These are phyloP conservation scores for Telopea speciosissima DNA, from an alignment of 177 flowering plant species.

Conservation along the genomic window DNA sequence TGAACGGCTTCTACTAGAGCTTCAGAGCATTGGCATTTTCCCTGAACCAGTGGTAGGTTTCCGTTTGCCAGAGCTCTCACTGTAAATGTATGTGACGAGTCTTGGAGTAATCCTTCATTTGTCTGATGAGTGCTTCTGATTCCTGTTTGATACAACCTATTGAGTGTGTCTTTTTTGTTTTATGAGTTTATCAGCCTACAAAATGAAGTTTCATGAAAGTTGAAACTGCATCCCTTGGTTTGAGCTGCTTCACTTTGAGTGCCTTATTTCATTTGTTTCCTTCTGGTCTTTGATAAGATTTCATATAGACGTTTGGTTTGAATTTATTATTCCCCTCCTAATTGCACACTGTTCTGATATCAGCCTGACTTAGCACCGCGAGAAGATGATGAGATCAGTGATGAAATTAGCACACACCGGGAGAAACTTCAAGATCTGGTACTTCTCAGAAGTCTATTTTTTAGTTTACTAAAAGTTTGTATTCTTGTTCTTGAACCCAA, in stretches of 20 bases:
- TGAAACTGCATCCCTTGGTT: background rate
- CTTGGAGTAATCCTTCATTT: background rate
- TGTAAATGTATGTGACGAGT: constrained; percentile 2
- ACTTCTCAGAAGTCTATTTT: background rate
- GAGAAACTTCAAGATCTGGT: constrained; percentile 55
- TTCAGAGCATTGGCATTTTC: constrained; percentile 62
- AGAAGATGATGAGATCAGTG: constrained; percentile 51
- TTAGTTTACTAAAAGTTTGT: background rate
- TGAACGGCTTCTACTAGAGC: constrained; percentile 57
- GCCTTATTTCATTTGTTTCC: background rate
- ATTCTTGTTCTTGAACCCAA: background rate
- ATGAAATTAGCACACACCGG: constrained; percentile 43
- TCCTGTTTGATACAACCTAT: background rate
- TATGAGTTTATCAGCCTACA: background rate
- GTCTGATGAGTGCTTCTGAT: background rate
- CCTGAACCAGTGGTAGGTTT: constrained; percentile 52
- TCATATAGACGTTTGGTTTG: background rate
- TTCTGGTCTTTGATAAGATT: background rate
- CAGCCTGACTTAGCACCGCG: constrained; percentile 41
- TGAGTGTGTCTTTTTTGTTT: background rate
- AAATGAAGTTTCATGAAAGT: background rate
- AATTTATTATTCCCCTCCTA: background rate
- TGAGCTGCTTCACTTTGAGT: background rate
- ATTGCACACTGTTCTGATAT: constrained; percentile 3
- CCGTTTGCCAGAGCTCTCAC: background rate